phyloP scores from a whole-genome alignment of 23 red algal genomes.

The Chondrus crispus region DNA sequence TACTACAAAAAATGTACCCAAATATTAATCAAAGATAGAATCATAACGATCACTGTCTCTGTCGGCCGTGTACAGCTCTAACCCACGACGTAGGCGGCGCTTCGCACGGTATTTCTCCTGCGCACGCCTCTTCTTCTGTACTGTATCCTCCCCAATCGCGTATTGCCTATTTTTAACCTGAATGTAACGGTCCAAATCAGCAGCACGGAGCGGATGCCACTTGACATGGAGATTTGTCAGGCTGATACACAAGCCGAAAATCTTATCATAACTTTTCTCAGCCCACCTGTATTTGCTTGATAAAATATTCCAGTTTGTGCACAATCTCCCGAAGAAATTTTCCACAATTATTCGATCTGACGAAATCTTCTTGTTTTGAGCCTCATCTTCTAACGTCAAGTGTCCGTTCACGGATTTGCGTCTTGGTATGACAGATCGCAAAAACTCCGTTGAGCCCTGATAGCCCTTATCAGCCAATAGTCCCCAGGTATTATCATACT shows the following conservation, averaged over 20 bases:
- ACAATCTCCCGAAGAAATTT: neutral
- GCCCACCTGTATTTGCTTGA: neutral
- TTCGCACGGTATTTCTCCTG: neutral
- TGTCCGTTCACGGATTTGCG: neutral
- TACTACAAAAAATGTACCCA: no score
- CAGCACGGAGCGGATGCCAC: neutral
- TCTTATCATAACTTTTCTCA: slow-evolving; percentile 4
- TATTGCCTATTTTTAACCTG: neutral
- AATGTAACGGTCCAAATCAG: neutral
- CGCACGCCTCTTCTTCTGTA: neutral
- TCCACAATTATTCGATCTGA: slow-evolving; percentile 3
- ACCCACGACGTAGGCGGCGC: no score
- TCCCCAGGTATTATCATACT: no score
- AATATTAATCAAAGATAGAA: no score
- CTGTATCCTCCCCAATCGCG: neutral
- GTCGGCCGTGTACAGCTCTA: no score
- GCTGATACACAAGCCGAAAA: neutral
- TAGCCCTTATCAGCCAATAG: no score
- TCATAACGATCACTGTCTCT: no score
- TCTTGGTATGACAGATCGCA: neutral
- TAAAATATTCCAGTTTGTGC: neutral
- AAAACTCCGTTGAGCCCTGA: no score
- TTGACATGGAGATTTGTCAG: neutral
- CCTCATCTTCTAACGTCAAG: neutral
- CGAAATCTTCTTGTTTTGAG: neutral